A percentile compares a stretch with the other conserved stretches of the same genome.
Evolutionary conservation across 23 red algal species (phyloP).

Genomic region (Cyanidium caldarium): DNA sequence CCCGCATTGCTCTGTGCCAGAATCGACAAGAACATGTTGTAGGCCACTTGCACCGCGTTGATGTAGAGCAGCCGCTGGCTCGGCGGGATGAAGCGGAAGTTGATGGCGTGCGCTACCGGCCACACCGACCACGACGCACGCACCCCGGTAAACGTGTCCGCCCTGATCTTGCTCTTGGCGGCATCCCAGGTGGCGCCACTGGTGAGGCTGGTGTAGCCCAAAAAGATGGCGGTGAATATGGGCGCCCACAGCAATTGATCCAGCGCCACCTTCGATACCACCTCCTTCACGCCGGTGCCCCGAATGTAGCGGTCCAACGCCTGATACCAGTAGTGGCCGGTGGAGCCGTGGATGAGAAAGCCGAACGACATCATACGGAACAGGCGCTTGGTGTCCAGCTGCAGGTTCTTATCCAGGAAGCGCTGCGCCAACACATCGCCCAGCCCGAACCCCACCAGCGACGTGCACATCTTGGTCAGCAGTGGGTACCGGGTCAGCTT

Average conservation of each 20-base stretch:
- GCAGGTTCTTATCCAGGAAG: conserved; percentile 37
- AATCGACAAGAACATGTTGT: conserved; percentile 51
- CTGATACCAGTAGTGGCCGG: conserved; percentile 76
- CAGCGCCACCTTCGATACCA: conserved; percentile 68
- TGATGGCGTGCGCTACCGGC: conserved; percentile 92
- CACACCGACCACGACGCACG: conserved; percentile 93
- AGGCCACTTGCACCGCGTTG: conserved; percentile 78
- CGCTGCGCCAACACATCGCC: conserved; percentile 84
- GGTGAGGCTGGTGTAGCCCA: conserved; percentile 40
- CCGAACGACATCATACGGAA: conserved; percentile 67
- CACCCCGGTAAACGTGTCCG: conserved; percentile 63
- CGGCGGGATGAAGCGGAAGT: conserved; percentile 72
- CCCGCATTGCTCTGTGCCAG: conserved; percentile 4
- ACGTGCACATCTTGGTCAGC: conserved; percentile 77
- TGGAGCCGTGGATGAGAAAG: conserved; percentile 81
- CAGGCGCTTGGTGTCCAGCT: conserved; percentile 43
- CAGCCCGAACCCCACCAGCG: conserved; percentile 59
- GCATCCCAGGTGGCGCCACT: conserved; percentile 46
- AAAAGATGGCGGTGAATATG: conserved; percentile 74
- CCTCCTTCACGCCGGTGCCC: conserved; percentile 53
- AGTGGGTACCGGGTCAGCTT: conserved; percentile 43
- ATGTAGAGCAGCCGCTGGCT: conserved; percentile 90
- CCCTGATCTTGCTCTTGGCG: conserved; percentile 47
- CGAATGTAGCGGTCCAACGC: conserved; percentile 44
- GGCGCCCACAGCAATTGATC: conserved; percentile 94